phyloP scores from a whole-genome alignment of 176 grass and related monocot species.

The Luzula sylvatica region DNA sequence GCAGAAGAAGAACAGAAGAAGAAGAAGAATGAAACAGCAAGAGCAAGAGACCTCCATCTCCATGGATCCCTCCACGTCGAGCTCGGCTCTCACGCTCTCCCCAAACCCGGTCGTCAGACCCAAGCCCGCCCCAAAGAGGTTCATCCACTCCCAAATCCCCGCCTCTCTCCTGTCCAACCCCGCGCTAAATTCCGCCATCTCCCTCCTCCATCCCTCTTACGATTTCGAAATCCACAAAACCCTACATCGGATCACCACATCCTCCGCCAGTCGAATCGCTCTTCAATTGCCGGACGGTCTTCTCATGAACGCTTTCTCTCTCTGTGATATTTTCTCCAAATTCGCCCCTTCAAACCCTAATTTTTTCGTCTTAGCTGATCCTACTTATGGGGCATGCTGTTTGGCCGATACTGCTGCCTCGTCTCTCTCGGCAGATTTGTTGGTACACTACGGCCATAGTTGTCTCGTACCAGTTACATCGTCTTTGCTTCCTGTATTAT shows the following conservation, averaged over 20 bases:
- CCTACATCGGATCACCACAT: conserved; percentile 58
- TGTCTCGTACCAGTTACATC: conserved; percentile 83
- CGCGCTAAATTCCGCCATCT: conserved; percentile 44
- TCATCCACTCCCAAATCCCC: conserved; percentile 76
- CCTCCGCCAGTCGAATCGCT: conserved; percentile 43
- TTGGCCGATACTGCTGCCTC: conserved; percentile 45
- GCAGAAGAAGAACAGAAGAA: not conserved
- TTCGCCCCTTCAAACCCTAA: conserved; percentile 37
- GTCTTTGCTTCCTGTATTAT: conserved; percentile 76
- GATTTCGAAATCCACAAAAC: conserved; percentile 93
- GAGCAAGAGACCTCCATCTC: conserved; percentile 26
- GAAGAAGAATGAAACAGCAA: not conserved
- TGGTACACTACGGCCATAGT: conserved; percentile 91
- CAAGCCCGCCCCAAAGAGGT: conserved; percentile 49
- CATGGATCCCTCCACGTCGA: too few species aligned
- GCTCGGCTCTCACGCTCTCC: conserved; percentile 22
- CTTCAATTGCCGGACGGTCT: conserved; percentile 91
- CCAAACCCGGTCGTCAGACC: conserved; percentile 19
- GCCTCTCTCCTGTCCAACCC: conserved; percentile 62
- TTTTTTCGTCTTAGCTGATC: conserved; percentile 74
- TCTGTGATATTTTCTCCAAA: conserved; percentile 62
- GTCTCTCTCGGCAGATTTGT: conserved; percentile 64
- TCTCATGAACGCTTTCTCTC: conserved; percentile 77
- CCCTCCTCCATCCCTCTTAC: conserved; percentile 60
- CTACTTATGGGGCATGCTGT: conserved; percentile 92